These are phyloP conservation scores for Tilletia horrida DNA, from an alignment of 1,284 basidiomycete species.

Conservation along the genomic window DNA sequence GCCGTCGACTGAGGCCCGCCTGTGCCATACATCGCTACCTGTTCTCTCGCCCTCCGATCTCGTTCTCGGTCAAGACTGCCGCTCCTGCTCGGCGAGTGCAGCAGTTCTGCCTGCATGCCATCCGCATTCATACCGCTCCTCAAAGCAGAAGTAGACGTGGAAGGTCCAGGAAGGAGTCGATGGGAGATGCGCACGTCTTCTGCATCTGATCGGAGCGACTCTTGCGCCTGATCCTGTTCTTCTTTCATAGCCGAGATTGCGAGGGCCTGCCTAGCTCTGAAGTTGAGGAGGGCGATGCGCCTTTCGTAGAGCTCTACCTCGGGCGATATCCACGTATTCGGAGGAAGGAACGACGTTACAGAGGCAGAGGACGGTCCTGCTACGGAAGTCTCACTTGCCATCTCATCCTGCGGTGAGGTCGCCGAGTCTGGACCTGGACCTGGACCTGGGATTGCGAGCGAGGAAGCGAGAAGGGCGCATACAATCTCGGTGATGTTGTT, in stretches of 20 bases:
- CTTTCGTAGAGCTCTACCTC: conserved; percentile 32
- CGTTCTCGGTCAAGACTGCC: not conserved
- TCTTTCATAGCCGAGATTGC: not conserved
- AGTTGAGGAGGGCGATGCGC: conserved; percentile 26
- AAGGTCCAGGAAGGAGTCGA: not conserved
- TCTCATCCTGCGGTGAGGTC: not conserved
- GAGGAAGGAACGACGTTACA: not conserved
- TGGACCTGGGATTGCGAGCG: conserved; percentile 36
- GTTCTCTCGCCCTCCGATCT: too few species aligned
- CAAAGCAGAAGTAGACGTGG: too few species aligned
- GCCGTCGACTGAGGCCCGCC: not conserved
- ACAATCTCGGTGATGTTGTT: conserved; percentile 44
- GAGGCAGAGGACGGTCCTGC: not conserved
- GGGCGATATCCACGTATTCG: conserved; percentile 15
- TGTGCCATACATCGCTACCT: too few species aligned
- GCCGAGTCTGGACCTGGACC: not conserved
- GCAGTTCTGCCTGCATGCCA: conserved; percentile 29
- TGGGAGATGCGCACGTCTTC: conserved; percentile 22
- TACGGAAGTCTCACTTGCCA: not conserved
- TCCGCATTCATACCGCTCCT: conserved; percentile 8
- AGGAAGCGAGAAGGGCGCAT: conserved; percentile 36
- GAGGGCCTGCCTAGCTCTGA: conserved; percentile 26
- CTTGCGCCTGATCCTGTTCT: not conserved
- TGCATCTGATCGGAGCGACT: conserved; percentile 2
- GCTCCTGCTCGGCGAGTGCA: conserved; percentile 17